Evolutionary conservation across 208 protist species (phyloP), one percentile per base, ranked within the genome.

Genomic region (Endotrypanum monterogeii): DNA sequence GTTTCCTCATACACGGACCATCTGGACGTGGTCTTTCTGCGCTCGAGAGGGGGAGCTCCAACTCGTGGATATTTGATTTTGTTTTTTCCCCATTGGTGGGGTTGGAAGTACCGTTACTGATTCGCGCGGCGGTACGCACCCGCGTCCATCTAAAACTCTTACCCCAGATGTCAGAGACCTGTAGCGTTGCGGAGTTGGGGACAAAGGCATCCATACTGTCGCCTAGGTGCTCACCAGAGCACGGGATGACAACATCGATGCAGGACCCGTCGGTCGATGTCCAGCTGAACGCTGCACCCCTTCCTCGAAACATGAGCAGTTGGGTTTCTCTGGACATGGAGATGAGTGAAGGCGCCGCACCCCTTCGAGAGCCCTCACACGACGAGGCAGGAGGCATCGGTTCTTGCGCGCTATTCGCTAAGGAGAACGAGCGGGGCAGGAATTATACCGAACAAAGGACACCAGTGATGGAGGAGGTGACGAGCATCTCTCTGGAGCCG

Each of bases 271-370:
- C 23, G 8, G 57, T 39, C 2, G 41, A 7, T 44, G 46, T 14
- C n/a, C 39, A 41, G 41, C 18, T 46, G 20, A 11, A 23, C 58
- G 48, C 30, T 6, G n/a, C 65, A 23, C 16, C 41, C 30, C 65
- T 73, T 23, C 67, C 74, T 2, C 67, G 57, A 23, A 79, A 50
- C 74, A 54, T 54, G 6, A 79, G 74, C 74, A 79, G 74, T 52
- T 79, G 74, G 74, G 74, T 74, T 39, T 28, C 69, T 54, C 61
- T 79, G 39, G 74, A 79, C 52, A 66, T 79, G 35, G 37, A 67
- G 0, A 39, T 20, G 30, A 16, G 20, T 50, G 30, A 12, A 23
- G 20, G 0, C 50, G 37, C 12, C 20, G 56, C 20, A 1, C 35
- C 48, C 0, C 16, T 7, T 20, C 28, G 44, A 5, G 52, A 20